phyloP scores from a whole-genome alignment of 306 rosid species.

The Glycine tomentella region DNA sequence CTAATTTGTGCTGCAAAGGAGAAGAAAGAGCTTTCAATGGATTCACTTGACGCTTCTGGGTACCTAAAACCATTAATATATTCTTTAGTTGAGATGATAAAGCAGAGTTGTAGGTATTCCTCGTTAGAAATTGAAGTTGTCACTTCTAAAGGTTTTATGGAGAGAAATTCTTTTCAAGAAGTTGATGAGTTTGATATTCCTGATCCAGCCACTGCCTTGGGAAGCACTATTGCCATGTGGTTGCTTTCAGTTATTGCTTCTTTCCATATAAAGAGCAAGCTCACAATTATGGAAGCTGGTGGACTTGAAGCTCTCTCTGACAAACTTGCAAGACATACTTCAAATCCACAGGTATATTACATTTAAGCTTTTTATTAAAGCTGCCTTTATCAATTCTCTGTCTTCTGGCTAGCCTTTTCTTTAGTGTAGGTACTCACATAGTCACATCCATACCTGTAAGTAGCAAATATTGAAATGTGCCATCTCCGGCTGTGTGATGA shows the following conservation, averaged over 20 bases:
- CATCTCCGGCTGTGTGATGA: conserved; percentile 24
- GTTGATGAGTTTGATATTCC: conserved; percentile 70
- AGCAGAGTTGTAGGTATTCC: conserved; percentile 60
- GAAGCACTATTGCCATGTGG: conserved; percentile 87
- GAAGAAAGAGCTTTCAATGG: conserved; percentile 73
- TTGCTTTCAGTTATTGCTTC: conserved; percentile 82
- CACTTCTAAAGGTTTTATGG: conserved; percentile 72
- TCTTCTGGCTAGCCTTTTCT: conserved; percentile 34
- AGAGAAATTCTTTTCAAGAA: conserved; percentile 75
- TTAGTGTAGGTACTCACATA: conserved; percentile 26
- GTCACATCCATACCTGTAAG: conserved; percentile 23
- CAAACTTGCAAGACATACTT: conserved; percentile 73
- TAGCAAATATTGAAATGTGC: conserved; percentile 23
- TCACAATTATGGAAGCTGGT: conserved; percentile 77
- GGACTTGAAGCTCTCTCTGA: conserved; percentile 83
- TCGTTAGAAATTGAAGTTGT: conserved; percentile 69
- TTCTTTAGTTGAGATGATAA: conserved; percentile 84
- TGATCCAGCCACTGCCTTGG: conserved; percentile 73
- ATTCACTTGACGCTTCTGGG: conserved; percentile 76
- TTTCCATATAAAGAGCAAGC: conserved; percentile 63
- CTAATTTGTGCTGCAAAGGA: conserved; percentile 84
- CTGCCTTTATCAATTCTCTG: conserved; percentile 22
- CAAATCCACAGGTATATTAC: conserved; percentile 76
- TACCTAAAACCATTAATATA: conserved; percentile 61
- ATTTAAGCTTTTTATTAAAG: conserved; percentile 20